Evolutionary conservation across 371 early-diverging fungal species (phyloP), one percentile per base, ranked within the genome.

Genomic region (Aphelidium insulamus): DNA sequence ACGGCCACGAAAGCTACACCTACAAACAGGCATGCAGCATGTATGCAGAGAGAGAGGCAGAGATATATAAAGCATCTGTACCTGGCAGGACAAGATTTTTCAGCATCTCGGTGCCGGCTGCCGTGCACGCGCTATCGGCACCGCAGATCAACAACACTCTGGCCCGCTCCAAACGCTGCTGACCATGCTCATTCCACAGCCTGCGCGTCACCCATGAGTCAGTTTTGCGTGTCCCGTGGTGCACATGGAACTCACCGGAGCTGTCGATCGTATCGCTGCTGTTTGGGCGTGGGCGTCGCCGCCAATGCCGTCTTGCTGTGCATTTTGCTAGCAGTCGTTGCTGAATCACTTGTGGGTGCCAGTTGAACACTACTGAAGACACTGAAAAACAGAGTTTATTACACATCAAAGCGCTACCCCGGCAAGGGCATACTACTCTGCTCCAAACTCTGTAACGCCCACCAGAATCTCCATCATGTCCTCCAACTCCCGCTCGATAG

Each of bases 51-150:
- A 14, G 24, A 15, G 24, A 2, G 4, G 24, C 16, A 11, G 5
- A n/a, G n/a, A n/a, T n/a, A 4, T 32, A 20, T 30, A 26, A 21
- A 15, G 5, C 17, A 22, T 19, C 40, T 39, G n/a, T 67, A 77
- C 94, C 91, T 46, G 95, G 87, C 31, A 94, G 62, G 17, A 91
- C 69, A 15, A 94, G 60, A 45, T 94, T 90, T 52, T 94, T 94
- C 22, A 94, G 56, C 15, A 71, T 62, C 44, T 94, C 95, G 21
- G 85, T 71, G 2, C 84, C 88, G 9, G 74, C 69, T 2, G 81
- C 70, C 3, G 72, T 63, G 26, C n/a, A n/a, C n/a, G n/a, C n/a
- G n/a, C n/a, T n/a, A n/a, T n/a, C n/a, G n/a, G n/a, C n/a, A 9
- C 66, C 85, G 40, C 79, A 68, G 20, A 94, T 33, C n/a, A 87